phyloP scores from a whole-genome alignment of 169 alveolate species.

The Cryptosporidium baileyi region DNA sequence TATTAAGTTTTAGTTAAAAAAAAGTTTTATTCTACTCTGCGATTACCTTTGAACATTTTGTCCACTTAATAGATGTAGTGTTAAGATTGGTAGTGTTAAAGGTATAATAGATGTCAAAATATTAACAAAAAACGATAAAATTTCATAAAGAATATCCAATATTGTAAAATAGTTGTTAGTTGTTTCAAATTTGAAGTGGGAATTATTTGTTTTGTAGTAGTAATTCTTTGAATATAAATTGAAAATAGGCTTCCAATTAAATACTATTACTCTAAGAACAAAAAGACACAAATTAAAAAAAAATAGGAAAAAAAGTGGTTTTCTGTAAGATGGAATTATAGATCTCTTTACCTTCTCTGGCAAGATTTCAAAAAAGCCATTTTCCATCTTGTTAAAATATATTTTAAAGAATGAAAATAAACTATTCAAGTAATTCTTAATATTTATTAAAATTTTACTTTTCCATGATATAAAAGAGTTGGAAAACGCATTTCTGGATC shows the following conservation, averaged over 20 bases:
- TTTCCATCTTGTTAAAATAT: background rate
- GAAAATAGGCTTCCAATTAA: slow-evolving; percentile 49
- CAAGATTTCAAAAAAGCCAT: background rate
- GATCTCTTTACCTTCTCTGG: slow-evolving; percentile 14
- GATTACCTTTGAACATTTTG: slow-evolving; percentile 10
- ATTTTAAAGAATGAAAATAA: background rate
- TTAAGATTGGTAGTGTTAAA: slow-evolving; percentile 21
- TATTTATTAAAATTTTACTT: background rate
- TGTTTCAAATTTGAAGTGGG: background rate
- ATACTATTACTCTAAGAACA: background rate
- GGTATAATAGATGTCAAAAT: slow-evolving; percentile 50
- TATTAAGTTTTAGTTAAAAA: background rate
- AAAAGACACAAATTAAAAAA: slow-evolving; percentile 1
- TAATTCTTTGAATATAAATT: background rate
- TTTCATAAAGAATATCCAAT: slow-evolving; percentile 27
- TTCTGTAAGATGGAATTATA: slow-evolving; percentile 37
- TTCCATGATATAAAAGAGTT: background rate
- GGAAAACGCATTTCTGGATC: background rate
- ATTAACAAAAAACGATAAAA: slow-evolving; percentile 21
- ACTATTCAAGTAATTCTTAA: background rate
- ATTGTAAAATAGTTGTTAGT: slow-evolving; percentile 14
- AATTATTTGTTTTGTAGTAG: background rate
- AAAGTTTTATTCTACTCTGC: background rate
- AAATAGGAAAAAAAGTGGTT: slow-evolving; percentile 21
- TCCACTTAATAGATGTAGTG: slow-evolving; percentile 12